Evolutionary conservation across 1,284 basidiomycete genomes (phyloP), one percentile per base, ranked within the genome.

Genomic region (Cutaneotrichosporon dermatis): DNA sequence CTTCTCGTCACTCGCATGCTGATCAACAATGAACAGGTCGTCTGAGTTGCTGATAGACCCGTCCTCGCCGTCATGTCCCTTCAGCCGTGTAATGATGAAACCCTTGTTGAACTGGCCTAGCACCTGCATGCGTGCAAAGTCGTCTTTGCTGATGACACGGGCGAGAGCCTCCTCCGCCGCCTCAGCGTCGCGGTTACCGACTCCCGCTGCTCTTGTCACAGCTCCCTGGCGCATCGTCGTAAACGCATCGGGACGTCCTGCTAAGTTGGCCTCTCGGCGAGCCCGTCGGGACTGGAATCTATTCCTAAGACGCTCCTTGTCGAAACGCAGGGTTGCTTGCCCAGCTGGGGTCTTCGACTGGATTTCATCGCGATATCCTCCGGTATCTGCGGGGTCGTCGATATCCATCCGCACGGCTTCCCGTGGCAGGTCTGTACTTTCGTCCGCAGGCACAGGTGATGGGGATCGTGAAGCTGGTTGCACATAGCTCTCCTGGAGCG

Each of bases 91-190:
- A 60, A 99, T 85, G 76, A 99, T 94, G 76, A 99, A 99, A 0
- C 94, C 95, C 45, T 89, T 83, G 69, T 99, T 99, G 78, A 97
- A 99, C 76, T 99, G 96, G 0, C 96, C 96, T 36, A 96, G 67
- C 12, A 97, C 79, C 0, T 87, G 80, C 95, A 99, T 99, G 9
- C 60, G 67, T 4, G 76, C 81, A 72, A 99, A 99, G 77, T 99
- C 95, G 1, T 79, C 74, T 77, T 99, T 98, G 57, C 86, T 83
- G 45, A 99, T 93, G 34, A 92, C 86, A 10, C 94, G 85, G 4
- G 90, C 85, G 2, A 99, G 84, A 0, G 87, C 86, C 44, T 85
- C 84, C 13, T 86, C 86, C 0, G 89, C 92, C 1, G 76, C 73
- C 15, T 82, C 82, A 36, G 87, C 81, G 50, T 86, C 82, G 2